These are phyloP conservation scores for Lotus japonicus DNA, from an alignment of 306 rosid species.

Conservation along the genomic window DNA sequence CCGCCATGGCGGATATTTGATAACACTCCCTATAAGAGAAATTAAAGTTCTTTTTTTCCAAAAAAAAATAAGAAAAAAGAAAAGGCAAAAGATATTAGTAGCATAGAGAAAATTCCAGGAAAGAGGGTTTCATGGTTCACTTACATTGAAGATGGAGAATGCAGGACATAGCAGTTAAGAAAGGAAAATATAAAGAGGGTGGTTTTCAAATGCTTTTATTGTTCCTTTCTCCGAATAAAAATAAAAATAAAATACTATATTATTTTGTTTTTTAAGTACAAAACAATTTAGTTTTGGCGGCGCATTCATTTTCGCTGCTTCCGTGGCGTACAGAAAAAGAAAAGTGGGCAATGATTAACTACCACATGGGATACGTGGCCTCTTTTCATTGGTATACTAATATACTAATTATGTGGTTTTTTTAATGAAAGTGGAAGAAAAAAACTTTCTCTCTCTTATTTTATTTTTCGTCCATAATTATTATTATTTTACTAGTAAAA, in stretches of 20 bases:
- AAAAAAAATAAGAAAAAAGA: background rate
- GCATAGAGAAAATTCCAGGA: background rate
- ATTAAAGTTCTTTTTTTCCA: background rate
- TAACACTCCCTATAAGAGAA: too few relatives aligned
- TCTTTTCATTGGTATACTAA: background rate
- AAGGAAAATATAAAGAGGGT: conserved; percentile 6
- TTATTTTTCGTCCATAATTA: background rate
- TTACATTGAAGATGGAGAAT: conserved; percentile 11
- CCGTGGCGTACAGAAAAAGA: background rate
- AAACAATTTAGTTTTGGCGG: background rate
- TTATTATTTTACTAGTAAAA: too few relatives aligned
- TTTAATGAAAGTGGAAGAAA: background rate
- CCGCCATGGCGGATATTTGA: too few relatives aligned
- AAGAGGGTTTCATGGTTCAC: background rate
- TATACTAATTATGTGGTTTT: background rate
- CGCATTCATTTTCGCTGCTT: conserved; percentile 9
- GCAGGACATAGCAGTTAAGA: background rate
- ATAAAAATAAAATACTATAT: background rate
- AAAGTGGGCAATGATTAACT: background rate
- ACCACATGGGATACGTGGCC: background rate
- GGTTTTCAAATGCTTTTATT: background rate
- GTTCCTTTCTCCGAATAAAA: too few relatives aligned
- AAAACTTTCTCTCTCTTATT: background rate
- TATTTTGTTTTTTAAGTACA: background rate
- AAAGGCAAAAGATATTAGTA: background rate